A percentile compares a stretch with the other conserved stretches of the same genome.
phyloP scores from a whole-genome alignment of 768 basidiomycete genomes.

The Tricholoma sp. region DNA sequence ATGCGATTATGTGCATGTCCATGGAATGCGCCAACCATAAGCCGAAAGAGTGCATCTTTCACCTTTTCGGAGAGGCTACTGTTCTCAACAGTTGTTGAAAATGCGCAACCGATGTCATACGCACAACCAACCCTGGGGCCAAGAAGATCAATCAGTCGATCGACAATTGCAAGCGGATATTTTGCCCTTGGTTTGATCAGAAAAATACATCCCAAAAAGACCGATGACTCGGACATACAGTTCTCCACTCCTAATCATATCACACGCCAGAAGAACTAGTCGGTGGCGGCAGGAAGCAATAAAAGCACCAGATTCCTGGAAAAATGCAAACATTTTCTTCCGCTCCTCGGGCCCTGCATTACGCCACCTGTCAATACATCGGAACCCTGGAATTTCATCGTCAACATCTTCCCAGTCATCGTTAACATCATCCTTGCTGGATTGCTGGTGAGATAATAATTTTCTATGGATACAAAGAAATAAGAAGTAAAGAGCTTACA shows the following conservation, averaged over 20 bases:
- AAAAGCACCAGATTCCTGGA: slow-evolving; percentile 6
- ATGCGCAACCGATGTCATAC: no score
- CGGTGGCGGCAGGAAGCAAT: no score
- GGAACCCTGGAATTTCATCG: background rate
- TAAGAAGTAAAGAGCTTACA: background rate
- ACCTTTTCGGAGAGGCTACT: no score
- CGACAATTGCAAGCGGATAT: background rate
- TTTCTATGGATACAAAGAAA: background rate
- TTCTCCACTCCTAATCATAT: no score
- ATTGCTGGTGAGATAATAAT: background rate
- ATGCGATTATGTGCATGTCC: slow-evolving; percentile 5
- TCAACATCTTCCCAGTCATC: slow-evolving; percentile 3
- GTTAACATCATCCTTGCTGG: background rate
- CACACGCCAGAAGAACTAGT: no score
- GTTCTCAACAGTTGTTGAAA: no score
- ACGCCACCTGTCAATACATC: slow-evolving; percentile 12
- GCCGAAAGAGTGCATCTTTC: no score
- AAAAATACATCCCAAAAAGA: background rate
- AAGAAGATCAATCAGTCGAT: background rate
- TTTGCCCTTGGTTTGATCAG: background rate
- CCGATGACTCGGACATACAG: background rate
- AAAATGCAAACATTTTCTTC: slow-evolving; percentile 15
- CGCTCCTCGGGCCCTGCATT: slow-evolving; percentile 14
- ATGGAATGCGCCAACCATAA: no score
- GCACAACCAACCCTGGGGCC: no score